These are phyloP conservation scores for Geotrichum aggregatum DNA, from an alignment of 1,139 yeast genomes.

Conservation along the genomic window DNA sequence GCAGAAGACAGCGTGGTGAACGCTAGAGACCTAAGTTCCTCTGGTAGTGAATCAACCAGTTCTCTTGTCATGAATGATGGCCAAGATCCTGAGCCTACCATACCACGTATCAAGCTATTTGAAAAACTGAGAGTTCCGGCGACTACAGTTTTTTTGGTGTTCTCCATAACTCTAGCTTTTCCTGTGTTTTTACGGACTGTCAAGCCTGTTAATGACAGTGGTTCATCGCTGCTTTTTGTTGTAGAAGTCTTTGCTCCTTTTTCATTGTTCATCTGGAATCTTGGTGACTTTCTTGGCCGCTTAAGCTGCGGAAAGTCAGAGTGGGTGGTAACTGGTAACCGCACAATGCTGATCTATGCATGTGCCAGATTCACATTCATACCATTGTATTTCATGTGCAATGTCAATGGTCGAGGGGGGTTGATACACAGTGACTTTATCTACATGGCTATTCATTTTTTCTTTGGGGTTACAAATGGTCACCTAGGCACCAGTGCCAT, in stretches of 20 bases:
- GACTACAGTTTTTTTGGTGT: slow-evolving; percentile 66
- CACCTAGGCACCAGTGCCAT: slow-evolving; percentile 76
- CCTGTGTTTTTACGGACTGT: slow-evolving; percentile 71
- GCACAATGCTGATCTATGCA: slow-evolving; percentile 26
- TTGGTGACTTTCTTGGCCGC: slow-evolving; percentile 82
- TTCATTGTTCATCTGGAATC: slow-evolving; percentile 78
- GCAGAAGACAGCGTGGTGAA: neutral
- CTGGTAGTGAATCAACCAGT: too few species aligned
- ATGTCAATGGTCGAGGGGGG: slow-evolving; percentile 15
- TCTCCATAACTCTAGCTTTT: slow-evolving; percentile 69
- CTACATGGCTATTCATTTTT: slow-evolving; percentile 65
- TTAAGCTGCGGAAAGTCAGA: slow-evolving; percentile 45
- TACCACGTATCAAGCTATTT: slow-evolving; percentile 33
- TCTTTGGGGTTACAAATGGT: slow-evolving; percentile 85
- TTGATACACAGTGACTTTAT: slow-evolving; percentile 52
- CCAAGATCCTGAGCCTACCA: too few species aligned
- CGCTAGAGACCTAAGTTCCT: neutral
- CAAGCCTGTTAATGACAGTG: slow-evolving; percentile 8
- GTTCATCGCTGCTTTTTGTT: slow-evolving; percentile 47
- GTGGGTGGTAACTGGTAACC: slow-evolving; percentile 23
- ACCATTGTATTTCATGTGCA: slow-evolving; percentile 48
- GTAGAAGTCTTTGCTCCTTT: slow-evolving; percentile 59
- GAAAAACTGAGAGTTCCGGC: slow-evolving; percentile 60
- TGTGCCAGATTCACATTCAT: slow-evolving; percentile 51
- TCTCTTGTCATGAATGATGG: neutral